phyloP scores from a whole-genome alignment of 306 rosid genomes.

The Oxytropis ochrocephala region DNA sequence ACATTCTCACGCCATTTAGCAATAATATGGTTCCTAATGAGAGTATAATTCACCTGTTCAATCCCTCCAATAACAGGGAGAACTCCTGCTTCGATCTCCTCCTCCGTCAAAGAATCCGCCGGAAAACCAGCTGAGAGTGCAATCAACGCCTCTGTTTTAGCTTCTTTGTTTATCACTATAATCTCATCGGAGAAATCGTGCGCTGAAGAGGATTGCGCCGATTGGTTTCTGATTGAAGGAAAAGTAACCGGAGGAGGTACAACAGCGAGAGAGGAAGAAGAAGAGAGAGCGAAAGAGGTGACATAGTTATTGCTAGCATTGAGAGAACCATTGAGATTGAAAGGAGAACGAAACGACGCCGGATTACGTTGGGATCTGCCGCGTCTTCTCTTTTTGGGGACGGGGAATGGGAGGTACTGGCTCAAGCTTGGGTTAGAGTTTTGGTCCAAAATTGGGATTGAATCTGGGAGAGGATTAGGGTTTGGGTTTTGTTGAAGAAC shows the following conservation, averaged over 20 bases:
- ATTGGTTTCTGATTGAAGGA: constrained; percentile 32
- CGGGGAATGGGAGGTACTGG: constrained; percentile 51
- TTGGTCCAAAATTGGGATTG: constrained; percentile 34
- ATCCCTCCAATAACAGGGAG: constrained; percentile 72
- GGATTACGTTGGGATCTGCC: constrained; percentile 76
- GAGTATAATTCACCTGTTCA: constrained; percentile 88
- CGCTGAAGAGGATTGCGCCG: background rate
- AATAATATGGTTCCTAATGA: constrained; percentile 85
- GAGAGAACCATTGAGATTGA: constrained; percentile 20
- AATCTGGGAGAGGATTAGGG: background rate
- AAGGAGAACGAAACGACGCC: constrained; percentile 50
- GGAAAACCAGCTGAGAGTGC: constrained; percentile 85
- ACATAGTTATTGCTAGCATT: constrained; percentile 32
- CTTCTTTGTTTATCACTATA: constrained; percentile 75
- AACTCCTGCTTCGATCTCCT: constrained; percentile 78
- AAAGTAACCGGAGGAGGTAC: constrained; percentile 13
- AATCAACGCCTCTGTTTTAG: constrained; percentile 77
- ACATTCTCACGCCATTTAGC: constrained; percentile 94
- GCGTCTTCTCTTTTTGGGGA: constrained; percentile 84
- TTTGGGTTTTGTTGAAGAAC: constrained; percentile 43
- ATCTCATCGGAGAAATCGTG: constrained; percentile 70
- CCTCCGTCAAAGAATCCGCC: constrained; percentile 82
- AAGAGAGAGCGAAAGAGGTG: background rate
- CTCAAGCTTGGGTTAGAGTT: constrained; percentile 24
- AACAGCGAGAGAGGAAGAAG: constrained; percentile 6